Conservation (phyloP, 192 early-diverging fungal species). For the Lunasporangiospora selenospora region DNA sequence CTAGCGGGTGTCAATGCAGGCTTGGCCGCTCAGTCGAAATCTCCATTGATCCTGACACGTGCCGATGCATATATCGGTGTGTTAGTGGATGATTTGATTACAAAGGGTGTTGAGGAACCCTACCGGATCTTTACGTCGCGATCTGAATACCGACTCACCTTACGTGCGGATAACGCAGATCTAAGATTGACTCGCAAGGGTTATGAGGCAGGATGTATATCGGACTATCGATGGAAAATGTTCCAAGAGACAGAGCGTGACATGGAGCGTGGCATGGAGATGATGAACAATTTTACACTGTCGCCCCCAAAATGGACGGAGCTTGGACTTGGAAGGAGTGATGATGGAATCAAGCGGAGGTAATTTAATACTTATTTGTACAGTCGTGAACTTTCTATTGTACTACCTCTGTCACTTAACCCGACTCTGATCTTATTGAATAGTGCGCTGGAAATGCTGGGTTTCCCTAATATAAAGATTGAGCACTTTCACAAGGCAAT, state of each 20-base stretch:
- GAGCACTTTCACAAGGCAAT: slow-evolving; percentile 58
- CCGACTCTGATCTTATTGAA: background rate
- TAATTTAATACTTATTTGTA: background rate
- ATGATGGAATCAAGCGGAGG: slow-evolving; percentile 51
- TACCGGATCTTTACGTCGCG: slow-evolving; percentile 86
- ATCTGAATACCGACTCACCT: slow-evolving; percentile 79
- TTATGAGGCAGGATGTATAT: slow-evolving; percentile 59
- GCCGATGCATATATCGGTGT: slow-evolving; percentile 86
- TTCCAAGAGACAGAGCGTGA: slow-evolving; percentile 52
- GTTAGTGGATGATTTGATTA: slow-evolving; percentile 82
- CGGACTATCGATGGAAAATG: slow-evolving; percentile 54
- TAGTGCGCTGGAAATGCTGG: slow-evolving; percentile 61
- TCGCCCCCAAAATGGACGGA: slow-evolving; percentile 63
- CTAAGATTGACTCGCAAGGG: slow-evolving; percentile 74
- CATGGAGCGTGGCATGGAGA: slow-evolving; percentile 54
- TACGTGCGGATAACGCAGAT: slow-evolving; percentile 85
- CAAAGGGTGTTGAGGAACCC: slow-evolving; percentile 82
- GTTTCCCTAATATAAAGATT: slow-evolving; percentile 52
- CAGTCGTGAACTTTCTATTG: background rate
- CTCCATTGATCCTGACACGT: slow-evolving; percentile 71
- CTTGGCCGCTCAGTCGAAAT: slow-evolving; percentile 55
- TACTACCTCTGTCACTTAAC: no score
- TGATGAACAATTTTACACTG: slow-evolving; percentile 55
- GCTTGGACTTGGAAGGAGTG: slow-evolving; percentile 43
- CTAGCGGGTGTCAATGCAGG: slow-evolving; percentile 83